Percentiles rank a stretch among this genome's conserved stretches.
phyloP scores from a whole-genome alignment of 2,329 filamentous ascomycete genomes.

The Pyricularia pennisetigena region DNA sequence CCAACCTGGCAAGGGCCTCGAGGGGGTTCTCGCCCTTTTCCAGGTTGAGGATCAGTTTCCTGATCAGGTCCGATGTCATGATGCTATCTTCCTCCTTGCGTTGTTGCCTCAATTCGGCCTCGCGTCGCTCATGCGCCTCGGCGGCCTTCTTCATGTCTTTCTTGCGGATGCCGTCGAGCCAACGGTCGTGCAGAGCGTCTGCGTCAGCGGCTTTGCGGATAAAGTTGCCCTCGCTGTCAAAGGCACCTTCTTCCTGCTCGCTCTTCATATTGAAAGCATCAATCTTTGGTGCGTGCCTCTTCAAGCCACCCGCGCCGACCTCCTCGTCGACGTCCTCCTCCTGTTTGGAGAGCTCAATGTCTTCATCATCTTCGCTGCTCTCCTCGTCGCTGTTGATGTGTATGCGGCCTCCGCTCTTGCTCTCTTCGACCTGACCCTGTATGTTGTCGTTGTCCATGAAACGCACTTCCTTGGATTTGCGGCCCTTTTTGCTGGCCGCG shows the following conservation, averaged over 20 bases:
- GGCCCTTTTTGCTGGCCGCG: constrained; percentile 27
- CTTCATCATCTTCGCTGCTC: constrained; percentile 54
- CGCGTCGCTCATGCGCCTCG: constrained; percentile 77
- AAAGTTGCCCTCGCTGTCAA: constrained; percentile 86
- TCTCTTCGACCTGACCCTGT: constrained; percentile 66
- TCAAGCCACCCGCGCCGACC: constrained; percentile 80
- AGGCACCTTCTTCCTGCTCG: constrained; percentile 87
- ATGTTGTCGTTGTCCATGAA: constrained; percentile 57
- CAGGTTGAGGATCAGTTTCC: constrained; percentile 60
- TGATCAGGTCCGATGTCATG: constrained; percentile 69
- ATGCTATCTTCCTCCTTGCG: constrained; percentile 78
- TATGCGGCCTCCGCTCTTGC: constrained; percentile 65
- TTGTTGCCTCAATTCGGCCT: constrained; percentile 63
- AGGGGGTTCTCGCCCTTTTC: constrained; percentile 77
- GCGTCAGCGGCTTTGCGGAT: constrained; percentile 82
- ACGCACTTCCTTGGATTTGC: constrained; percentile 52
- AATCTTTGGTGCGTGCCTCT: constrained; percentile 85
- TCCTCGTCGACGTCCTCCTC: constrained; percentile 79
- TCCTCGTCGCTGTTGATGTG: constrained; percentile 44
- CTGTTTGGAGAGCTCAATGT: constrained; percentile 63
- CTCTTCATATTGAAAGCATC: constrained; percentile 91
- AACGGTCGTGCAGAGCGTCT: constrained; percentile 82
- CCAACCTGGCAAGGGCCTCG: constrained; percentile 77
- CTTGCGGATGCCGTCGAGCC: constrained; percentile 87
- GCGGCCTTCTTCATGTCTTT: constrained; percentile 86